Base-by-base conservation (phyloP, 345 rosid genomes). In the Eutrema yunnanense region DNA sequence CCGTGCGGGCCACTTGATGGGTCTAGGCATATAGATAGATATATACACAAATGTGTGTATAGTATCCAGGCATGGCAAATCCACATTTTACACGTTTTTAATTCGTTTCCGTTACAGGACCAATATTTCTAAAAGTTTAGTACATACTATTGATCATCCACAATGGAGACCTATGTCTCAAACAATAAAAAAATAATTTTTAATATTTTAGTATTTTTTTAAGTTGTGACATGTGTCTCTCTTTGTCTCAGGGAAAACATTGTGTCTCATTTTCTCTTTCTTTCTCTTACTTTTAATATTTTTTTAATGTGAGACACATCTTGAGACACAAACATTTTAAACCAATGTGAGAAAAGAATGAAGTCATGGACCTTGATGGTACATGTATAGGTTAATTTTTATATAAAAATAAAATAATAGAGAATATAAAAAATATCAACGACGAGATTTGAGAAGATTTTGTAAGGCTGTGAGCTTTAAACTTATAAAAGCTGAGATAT, bases 41-140 rank as follows among this genome's bases (percentile, higher is more conserved):
- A 14, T 38, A 8, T 32, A n/a, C 19, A 41, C 41, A 51, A 12
- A 8, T 47, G 50, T 57, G 52, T 65, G 33, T 49, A 14, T 66
- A 41, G 33, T 40, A 27, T 59, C 50, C 6, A 36, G 37, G 26
- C 13, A 9, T 22, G 40, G 13, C 16, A 65, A 65, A 50, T 12
- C 27, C 69, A 69, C 79, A 54, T 75, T 64, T 75, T 75, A 55
- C 74, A 69, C 70, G 19, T n/a, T 69, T 62, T 69, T 29, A 54
- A 44, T 69, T 54, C 19, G 58, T 68, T 42, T 58, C 44, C 61
- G 37, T 26, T 27, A 53, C 4, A 14, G 41, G 41, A 44, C 63
- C 27, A 75, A 60, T 34, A 7, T 14, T 53, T 34, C 22, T 19
- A 30, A 14, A 43, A 65, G 29, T 62, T 61, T 10, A 19, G 63